phyloP scores from a whole-genome alignment of 2,329 filamentous ascomycete species.

The Fusarium protoensiforme region DNA sequence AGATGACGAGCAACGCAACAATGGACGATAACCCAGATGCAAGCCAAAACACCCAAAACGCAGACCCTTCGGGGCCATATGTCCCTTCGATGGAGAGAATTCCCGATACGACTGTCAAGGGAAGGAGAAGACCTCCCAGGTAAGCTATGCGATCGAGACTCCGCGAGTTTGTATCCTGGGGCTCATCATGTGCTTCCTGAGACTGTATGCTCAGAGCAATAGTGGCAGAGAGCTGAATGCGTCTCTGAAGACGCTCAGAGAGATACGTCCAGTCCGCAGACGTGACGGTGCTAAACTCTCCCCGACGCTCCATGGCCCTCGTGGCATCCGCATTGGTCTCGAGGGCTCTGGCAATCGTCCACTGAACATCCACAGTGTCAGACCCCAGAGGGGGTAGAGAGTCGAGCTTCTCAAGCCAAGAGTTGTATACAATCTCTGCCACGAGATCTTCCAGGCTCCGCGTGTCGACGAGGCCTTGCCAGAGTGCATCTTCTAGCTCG shows the following conservation, averaged over 20 bases:
- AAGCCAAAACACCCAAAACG: slow-evolving; percentile 63
- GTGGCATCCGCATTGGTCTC: slow-evolving; percentile 41
- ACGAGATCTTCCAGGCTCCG: slow-evolving; percentile 30
- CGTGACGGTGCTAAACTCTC: slow-evolving; percentile 19
- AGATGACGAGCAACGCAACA: slow-evolving; percentile 56
- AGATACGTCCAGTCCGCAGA: slow-evolving; percentile 38
- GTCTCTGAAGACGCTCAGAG: slow-evolving; percentile 35
- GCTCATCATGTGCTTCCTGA: slow-evolving; percentile 8
- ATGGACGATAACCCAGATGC: slow-evolving; percentile 52
- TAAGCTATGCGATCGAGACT: slow-evolving; percentile 61
- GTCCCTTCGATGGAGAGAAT: slow-evolving; percentile 59
- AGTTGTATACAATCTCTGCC: slow-evolving; percentile 39
- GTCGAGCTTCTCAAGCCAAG: slow-evolving; percentile 41
- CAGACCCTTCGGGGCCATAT: slow-evolving; percentile 53
- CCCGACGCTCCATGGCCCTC: slow-evolving; percentile 31
- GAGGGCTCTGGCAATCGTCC: slow-evolving; percentile 35
- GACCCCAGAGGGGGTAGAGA: slow-evolving; percentile 26
- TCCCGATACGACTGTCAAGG: slow-evolving; percentile 59
- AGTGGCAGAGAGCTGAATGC: slow-evolving; percentile 32
- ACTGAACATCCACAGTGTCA: slow-evolving; percentile 27
- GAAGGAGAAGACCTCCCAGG: slow-evolving; percentile 60
- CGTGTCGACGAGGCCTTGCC: slow-evolving; percentile 28
- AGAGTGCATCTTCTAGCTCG: slow-evolving; percentile 32
- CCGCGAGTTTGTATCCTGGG: slow-evolving; percentile 49
- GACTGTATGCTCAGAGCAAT: slow-evolving; percentile 10